phyloP scores from a whole-genome alignment of 2,329 filamentous ascomycete species.

The Ophioceras dolichostomum region DNA sequence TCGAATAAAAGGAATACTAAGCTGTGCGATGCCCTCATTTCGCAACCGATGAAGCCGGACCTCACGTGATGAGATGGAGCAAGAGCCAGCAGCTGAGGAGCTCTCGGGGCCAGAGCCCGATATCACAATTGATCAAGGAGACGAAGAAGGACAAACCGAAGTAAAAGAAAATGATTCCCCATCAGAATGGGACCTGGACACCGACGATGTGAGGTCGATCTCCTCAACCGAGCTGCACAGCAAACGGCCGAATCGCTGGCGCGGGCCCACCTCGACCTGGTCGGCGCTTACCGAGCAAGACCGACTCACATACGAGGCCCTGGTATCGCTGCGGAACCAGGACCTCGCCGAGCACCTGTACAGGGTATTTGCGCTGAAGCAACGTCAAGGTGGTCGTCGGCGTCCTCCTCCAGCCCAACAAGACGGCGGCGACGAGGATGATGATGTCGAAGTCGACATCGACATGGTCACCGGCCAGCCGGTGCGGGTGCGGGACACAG shows the following conservation, averaged over 20 bases:
- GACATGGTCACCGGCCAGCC: constrained; percentile 14
- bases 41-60: no score
- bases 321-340: constrained; percentile 49
- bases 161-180: constrained; percentile 2
- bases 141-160: constrained; percentile 8
- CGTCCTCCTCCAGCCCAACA: constrained; percentile 5
- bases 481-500: constrained; percentile 6
- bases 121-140: no score
- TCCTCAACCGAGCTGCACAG: constrained; percentile 32
- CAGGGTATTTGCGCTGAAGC: constrained; percentile 60
- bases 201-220: constrained; percentile 32
- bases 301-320: constrained; percentile 45
- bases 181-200: constrained; percentile 28
- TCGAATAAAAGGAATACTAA: no score
- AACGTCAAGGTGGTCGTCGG: no score
- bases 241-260: constrained; percentile 58
- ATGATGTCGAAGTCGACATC: constrained; percentile 5
- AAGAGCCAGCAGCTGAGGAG: no score
- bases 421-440: constrained; percentile 20
- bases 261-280: constrained; percentile 59
- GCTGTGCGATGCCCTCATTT: no score
- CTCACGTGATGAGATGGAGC: no score
- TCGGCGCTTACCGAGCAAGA: constrained; percentile 46
- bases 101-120: no score
- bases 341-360: constrained; percentile 70